Evolutionary conservation across 2,329 filamentous ascomycete genomes (phyloP).

Genomic region (Penicillium sp.): DNA sequence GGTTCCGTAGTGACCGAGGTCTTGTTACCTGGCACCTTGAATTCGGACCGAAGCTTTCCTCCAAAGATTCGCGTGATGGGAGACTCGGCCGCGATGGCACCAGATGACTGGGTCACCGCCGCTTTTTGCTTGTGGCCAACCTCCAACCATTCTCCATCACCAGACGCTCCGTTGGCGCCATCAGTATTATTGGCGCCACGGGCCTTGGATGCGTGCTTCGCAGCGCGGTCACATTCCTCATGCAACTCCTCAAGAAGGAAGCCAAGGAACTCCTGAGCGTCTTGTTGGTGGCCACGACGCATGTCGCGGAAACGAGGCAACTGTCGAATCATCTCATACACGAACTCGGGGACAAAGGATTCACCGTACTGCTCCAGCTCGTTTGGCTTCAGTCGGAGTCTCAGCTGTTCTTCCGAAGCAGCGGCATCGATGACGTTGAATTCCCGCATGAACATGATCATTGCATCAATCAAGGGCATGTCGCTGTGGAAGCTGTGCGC

Average conservation of each 20-base stretch:
- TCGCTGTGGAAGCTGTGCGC: slow-evolving; percentile 93
- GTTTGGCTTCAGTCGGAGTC: slow-evolving; percentile 72
- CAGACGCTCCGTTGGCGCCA: slow-evolving; percentile 44
- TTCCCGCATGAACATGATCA: slow-evolving; percentile 96
- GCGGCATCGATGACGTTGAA: slow-evolving; percentile 85
- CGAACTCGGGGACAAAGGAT: slow-evolving; percentile 87
- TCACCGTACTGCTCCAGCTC: slow-evolving; percentile 91
- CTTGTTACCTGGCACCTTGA: slow-evolving; percentile 82
- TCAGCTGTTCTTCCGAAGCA: slow-evolving; percentile 70
- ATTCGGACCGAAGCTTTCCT: slow-evolving; percentile 84
- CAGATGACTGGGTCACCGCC: slow-evolving; percentile 82
- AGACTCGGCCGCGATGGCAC: slow-evolving; percentile 69
- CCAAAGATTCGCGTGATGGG: slow-evolving; percentile 95
- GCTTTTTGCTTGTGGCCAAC: slow-evolving; percentile 90
- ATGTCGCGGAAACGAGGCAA: slow-evolving; percentile 88
- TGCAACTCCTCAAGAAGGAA: slow-evolving; percentile 91
- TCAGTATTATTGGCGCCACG: slow-evolving; percentile 49
- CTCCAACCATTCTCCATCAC: slow-evolving; percentile 84
- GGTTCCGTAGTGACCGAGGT: slow-evolving; percentile 90
- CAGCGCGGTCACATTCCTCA: slow-evolving; percentile 82
- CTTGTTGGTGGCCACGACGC: slow-evolving; percentile 94
- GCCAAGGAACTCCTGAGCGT: slow-evolving; percentile 94
- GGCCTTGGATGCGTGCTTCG: slow-evolving; percentile 57
- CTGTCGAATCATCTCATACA: slow-evolving; percentile 88
- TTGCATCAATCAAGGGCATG: slow-evolving; percentile 88